Conservation (phyloP, 2,329 filamentous ascomycete genomes). For the Beauveria australis region DNA sequence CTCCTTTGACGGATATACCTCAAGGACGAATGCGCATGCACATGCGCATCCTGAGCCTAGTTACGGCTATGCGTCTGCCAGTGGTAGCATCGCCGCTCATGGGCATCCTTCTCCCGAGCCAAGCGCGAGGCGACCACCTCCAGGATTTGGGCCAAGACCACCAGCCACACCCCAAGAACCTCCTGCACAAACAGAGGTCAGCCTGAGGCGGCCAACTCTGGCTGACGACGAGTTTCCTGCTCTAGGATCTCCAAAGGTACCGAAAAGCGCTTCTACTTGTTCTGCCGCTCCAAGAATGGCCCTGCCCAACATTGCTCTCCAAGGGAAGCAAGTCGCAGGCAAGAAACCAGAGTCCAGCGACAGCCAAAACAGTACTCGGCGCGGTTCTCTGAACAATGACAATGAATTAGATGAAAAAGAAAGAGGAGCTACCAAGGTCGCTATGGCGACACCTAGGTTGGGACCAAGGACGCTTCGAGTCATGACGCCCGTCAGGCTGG, state of each 20-base stretch:
- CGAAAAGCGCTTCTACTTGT: constrained; percentile 24
- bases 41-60: not conserved
- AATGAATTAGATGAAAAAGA: constrained; percentile 17
- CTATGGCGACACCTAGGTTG: constrained; percentile 42
- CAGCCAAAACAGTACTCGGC: constrained; percentile 13
- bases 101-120: not conserved
- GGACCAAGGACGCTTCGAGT: constrained; percentile 62
- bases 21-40: constrained; percentile 1
- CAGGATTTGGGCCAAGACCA: constrained; percentile 19
- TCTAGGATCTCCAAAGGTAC: constrained; percentile 37
- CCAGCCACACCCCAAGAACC: not conserved
- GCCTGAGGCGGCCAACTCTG: constrained; percentile 25
- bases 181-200: constrained; percentile 16
- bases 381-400: constrained; percentile 9
- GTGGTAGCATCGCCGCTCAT: not conserved
- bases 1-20: constrained; percentile 10
- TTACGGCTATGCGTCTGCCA: not conserved
- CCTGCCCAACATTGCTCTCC: constrained; percentile 23
- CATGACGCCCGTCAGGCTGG: constrained; percentile 56
- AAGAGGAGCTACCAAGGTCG: constrained; percentile 28
- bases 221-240: constrained; percentile 55
- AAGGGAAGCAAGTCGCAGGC: constrained; percentile 25
- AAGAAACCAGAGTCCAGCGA: constrained; percentile 21
- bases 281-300: constrained; percentile 24
- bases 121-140: constrained; percentile 17